phyloP scores from a whole-genome alignment of 768 basidiomycete genomes.

The Boletus rubroflammeus region DNA sequence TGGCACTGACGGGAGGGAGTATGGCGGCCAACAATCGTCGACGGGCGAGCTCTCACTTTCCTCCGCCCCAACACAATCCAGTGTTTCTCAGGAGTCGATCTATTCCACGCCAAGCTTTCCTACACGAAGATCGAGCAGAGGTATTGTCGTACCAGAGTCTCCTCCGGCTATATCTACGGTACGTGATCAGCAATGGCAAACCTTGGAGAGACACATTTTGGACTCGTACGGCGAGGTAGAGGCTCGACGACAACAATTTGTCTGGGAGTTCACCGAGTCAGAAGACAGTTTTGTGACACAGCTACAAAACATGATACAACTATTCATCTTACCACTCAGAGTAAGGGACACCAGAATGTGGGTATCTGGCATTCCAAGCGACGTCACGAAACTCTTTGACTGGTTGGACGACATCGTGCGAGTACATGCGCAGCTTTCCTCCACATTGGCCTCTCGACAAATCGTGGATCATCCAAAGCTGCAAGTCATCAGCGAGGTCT shows the following conservation, averaged over 20 bases:
- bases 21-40: conserved; percentile 2
- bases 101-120: conserved; percentile 21
- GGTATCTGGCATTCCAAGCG: conserved; percentile 75
- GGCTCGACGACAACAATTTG: conserved; percentile 59
- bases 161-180: conserved; percentile 2
- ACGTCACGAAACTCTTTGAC: conserved; percentile 73
- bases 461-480: conserved; percentile 43
- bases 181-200: conserved; percentile 24
- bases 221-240: conserved; percentile 46
- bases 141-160: conserved; percentile 4
- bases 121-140: conserved; percentile 8
- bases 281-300: conserved; percentile 68
- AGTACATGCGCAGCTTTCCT: conserved; percentile 64
- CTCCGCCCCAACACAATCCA: conserved; percentile 12
- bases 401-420: conserved; percentile 86
- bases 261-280: conserved; percentile 63
- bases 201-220: conserved; percentile 19
- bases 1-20: background rate
- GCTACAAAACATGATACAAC: conserved; percentile 59
- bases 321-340: conserved; percentile 78
- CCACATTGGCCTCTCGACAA: conserved; percentile 42
- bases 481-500: conserved; percentile 51
- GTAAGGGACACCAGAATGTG: conserved; percentile 65
- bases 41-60: conserved; percentile 10
- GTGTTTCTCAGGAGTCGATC: conserved; percentile 24